phyloP scores from a whole-genome alignment of 2,329 filamentous ascomycete genomes.

The Allantophomopsis cytisporea region DNA sequence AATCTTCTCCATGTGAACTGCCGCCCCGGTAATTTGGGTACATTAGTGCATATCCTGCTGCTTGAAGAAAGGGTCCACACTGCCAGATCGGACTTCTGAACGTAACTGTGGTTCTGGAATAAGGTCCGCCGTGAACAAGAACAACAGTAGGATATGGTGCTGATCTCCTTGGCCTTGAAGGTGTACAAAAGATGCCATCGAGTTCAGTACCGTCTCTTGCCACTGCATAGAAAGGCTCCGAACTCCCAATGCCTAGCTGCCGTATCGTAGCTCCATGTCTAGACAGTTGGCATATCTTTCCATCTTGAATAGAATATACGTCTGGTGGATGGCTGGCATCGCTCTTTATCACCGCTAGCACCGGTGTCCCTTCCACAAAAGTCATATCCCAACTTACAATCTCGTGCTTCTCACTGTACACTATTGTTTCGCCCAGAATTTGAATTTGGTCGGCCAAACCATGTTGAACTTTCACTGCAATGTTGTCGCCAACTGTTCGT shows the following conservation, averaged over 20 bases:
- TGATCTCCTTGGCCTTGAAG: slow-evolving; percentile 2
- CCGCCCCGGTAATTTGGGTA: slow-evolving; percentile 24
- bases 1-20: slow-evolving; percentile 18
- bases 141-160: slow-evolving; percentile 19
- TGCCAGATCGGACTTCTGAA: slow-evolving; percentile 18
- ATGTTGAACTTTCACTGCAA: slow-evolving; percentile 4
- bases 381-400: slow-evolving; percentile 6
- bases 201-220: slow-evolving; percentile 15
- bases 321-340: too few species aligned
- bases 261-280: too few species aligned
- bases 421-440: slow-evolving; percentile 1
- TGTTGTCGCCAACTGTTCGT: background rate
- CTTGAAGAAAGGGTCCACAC: slow-evolving; percentile 17
- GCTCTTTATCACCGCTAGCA: too few species aligned
- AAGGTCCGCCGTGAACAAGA: slow-evolving; percentile 22
- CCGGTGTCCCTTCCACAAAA: too few species aligned
- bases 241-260: too few species aligned
- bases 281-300: too few species aligned
- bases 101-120: slow-evolving; percentile 11
- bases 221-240: too few species aligned
- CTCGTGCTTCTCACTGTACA: slow-evolving; percentile 2
- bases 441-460: slow-evolving; percentile 2
- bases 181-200: slow-evolving; percentile 16
- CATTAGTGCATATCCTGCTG: slow-evolving; percentile 23
- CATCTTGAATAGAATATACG: too few species aligned